A percentile compares a stretch with the other conserved stretches of the same genome.
Conservation (phyloP, 352 stramenopile species). For the Albugo laibachii region DNA sequence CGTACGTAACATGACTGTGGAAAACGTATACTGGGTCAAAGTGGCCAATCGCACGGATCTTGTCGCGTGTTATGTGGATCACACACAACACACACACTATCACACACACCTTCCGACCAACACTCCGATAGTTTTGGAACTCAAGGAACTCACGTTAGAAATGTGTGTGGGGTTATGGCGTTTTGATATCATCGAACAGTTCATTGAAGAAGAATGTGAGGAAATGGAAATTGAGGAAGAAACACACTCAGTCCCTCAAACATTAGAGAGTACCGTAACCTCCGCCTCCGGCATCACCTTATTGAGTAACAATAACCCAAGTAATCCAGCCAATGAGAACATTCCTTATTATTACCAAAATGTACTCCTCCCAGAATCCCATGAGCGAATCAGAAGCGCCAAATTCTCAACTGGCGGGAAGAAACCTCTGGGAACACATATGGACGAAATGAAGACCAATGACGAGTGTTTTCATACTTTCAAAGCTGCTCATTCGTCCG, state of each 20-base stretch:
- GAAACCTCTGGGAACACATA: neutral
- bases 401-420: too few relatives aligned
- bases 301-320: neutral
- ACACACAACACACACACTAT: neutral
- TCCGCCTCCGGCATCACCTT: too few relatives aligned
- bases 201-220: conserved; percentile 12
- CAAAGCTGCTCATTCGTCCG: too few relatives aligned
- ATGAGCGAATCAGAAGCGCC: neutral
- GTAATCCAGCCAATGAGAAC: conserved; percentile 1
- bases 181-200: conserved; percentile 43
- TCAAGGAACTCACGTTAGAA: conserved; percentile 62
- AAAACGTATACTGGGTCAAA: conserved; percentile 66
- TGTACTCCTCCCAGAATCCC: neutral
- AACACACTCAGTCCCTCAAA: neutral
- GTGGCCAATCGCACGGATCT: conserved; percentile 36
- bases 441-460: conserved; percentile 4
- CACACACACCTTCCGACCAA: neutral
- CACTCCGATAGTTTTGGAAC: conserved; percentile 5
- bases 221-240: conserved; percentile 3
- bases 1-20: conserved; percentile 35
- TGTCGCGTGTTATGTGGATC: conserved; percentile 41
- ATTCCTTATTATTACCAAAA: conserved; percentile 6
- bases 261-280: too few relatives aligned
- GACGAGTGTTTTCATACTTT: neutral
- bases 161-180: conserved; percentile 75